These are phyloP conservation scores for Mycena chlorophos DNA, from an alignment of 768 basidiomycete genomes.

Conservation along the genomic window DNA sequence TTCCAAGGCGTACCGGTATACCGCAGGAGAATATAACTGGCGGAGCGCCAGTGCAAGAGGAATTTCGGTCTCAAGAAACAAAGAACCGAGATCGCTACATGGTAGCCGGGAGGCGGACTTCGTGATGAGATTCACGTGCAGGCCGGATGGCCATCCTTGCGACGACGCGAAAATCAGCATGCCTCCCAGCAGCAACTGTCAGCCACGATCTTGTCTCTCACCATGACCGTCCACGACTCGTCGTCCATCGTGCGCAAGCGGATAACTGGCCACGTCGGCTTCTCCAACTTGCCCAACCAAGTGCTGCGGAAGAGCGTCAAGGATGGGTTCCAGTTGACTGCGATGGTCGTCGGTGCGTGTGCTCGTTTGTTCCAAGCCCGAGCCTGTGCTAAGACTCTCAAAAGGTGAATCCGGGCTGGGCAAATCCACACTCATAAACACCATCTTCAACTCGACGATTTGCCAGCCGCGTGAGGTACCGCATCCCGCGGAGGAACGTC, in stretches of 20 bases:
- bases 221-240: conserved; percentile 16
- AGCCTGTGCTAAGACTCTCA: conserved; percentile 19
- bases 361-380: conserved; percentile 15
- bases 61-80: too few species aligned
- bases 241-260: conserved; percentile 73
- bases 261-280: conserved; percentile 91
- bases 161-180: background rate
- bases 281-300: conserved; percentile 98
- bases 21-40: too few species aligned
- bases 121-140: background rate
- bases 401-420: conserved; percentile 96
- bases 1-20: too few species aligned
- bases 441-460: conserved; percentile 94
- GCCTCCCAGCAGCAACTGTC: background rate
- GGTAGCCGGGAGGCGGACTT: background rate
- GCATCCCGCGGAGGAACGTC: conserved; percentile 79
- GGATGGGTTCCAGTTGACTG: conserved; percentile 98
- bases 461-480: conserved; percentile 84
- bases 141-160: background rate
- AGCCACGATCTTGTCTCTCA: background rate
- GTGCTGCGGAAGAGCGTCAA: conserved; percentile 97
- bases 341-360: conserved; percentile 95
- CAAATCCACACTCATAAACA: conserved; percentile 98
- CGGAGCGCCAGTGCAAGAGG: too few species aligned
- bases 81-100: too few species aligned